Evolutionary conservation across 2,329 filamentous ascomycete species (phyloP).

Genomic region (Hymenoscyphus salicellus): DNA sequence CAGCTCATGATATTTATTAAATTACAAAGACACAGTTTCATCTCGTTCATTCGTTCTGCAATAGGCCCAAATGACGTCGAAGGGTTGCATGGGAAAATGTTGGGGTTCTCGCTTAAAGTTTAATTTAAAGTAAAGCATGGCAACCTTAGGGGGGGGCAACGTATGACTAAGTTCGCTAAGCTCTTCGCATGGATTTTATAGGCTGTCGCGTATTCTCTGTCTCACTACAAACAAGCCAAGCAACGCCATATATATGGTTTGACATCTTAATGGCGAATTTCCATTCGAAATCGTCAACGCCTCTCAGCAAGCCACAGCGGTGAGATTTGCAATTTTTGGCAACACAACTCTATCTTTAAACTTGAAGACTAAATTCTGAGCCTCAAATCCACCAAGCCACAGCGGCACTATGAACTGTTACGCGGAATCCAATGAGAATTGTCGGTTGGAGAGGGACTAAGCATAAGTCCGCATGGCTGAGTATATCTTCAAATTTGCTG

Average conservation of each 20-base stretch:
- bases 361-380: neutral
- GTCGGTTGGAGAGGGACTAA: neutral
- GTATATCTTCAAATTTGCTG: neutral
- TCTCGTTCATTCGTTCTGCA: neutral
- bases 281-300: neutral
- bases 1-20: neutral
- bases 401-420: neutral
- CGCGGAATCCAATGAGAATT: neutral
- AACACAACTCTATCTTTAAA: constrained; percentile 1
- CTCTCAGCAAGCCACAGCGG: neutral
- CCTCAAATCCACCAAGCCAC: neutral
- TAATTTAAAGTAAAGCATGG: neutral
- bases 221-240: neutral
- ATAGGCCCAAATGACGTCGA: neutral
- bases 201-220: neutral
- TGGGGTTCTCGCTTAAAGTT: neutral
- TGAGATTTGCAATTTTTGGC: neutral
- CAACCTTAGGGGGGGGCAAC: neutral
- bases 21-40: neutral
- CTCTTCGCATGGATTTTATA: neutral
- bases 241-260: too few relatives aligned
- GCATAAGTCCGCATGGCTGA: neutral
- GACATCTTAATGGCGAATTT: too few relatives aligned
- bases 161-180: neutral
- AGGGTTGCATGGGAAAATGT: neutral